Evolutionary conservation across 2,329 filamentous ascomycete genomes (phyloP), one percentile per base, ranked within the genome.

Genomic region (Fusarium sp.): DNA sequence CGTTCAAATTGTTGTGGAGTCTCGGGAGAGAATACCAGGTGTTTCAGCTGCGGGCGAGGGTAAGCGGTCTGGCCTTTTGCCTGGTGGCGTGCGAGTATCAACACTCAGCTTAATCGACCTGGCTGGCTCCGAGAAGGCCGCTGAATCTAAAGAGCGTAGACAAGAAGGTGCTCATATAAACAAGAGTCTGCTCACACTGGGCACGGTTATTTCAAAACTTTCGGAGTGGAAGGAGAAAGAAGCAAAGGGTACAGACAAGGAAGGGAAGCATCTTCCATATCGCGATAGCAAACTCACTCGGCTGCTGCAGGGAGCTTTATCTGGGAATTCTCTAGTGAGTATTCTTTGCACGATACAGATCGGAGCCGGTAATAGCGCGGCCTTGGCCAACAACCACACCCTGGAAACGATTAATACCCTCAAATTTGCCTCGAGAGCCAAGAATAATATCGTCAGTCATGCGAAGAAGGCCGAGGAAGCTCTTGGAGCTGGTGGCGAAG

Each of bases 141-240:
- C 96, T 7, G 96, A 98, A 79, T 93, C 92, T 62, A 99, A 98
- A 81, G 96, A 98, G 84, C 90, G 96, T 60, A 90, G 96, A 51
- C 94, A 94, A 22, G 96, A 99, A 83, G 96, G 96, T 72, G 96
- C 96, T 18, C 96, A 99, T 81, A 99, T 99, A 84, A 99, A 99
- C 87, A 98, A 98, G 85, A 98, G 95, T 82, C 85, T 99, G 79
- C 90, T 99, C 66, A 99, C 96, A 1, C 86, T 99, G 7, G 96
- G 96, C 58, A 99, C 94, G 2, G 96, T 99, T 78, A 98, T 99
- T 80, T 93, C 94, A 17, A 93, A 93, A 73, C 87, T 99, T n/a
- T 97, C 96, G 3, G 94, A 94, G 63, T 90, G 92, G 79, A 97
- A 97, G 80, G 94, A 97, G 47, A 96, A 95, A 82, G 89, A 93